phyloP scores from a whole-genome alignment of 257 asterid genomes.

The Scutellaria barbata region DNA sequence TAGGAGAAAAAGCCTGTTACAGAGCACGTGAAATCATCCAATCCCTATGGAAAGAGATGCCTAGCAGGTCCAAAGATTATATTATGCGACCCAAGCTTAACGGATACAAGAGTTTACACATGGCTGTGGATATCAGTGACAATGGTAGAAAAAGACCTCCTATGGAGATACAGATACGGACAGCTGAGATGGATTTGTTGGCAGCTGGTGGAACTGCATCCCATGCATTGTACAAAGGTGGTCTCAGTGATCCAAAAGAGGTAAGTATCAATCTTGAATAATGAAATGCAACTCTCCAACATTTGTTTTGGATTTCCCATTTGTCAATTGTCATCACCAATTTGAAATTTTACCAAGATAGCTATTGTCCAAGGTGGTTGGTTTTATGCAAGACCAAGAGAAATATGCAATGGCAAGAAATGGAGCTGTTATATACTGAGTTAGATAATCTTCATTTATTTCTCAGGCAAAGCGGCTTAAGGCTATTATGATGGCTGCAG shows the following conservation, averaged over 20 bases:
- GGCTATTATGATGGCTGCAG: conserved; percentile 97
- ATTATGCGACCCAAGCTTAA: conserved; percentile 76
- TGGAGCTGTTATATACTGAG: neutral
- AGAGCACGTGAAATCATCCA: conserved; percentile 74
- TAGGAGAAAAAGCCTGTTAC: conserved; percentile 83
- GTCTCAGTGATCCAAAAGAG: conserved; percentile 89
- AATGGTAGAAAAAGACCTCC: conserved; percentile 57
- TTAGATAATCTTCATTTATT: neutral
- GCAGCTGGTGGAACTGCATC: conserved; percentile 96
- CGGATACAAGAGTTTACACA: conserved; percentile 89
- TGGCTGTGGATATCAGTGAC: conserved; percentile 83
- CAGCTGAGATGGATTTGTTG: conserved; percentile 81
- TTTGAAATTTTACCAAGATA: neutral
- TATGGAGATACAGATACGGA: conserved; percentile 94
- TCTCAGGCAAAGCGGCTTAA: conserved; percentile 85
- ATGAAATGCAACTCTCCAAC: conserved; percentile 12
- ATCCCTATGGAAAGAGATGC: conserved; percentile 78
- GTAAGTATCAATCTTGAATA: conserved; percentile 39
- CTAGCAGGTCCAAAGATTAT: conserved; percentile 85
- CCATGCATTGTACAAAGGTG: conserved; percentile 90
- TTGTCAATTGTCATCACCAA: conserved; percentile 1
- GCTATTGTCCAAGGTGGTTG: neutral
- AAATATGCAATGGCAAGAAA: neutral
- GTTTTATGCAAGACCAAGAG: conserved; percentile 11
- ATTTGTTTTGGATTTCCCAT: neutral